Evolutionary conservation across 805 yeast species (phyloP).

Genomic region (Ogataea thermomethanolica): DNA sequence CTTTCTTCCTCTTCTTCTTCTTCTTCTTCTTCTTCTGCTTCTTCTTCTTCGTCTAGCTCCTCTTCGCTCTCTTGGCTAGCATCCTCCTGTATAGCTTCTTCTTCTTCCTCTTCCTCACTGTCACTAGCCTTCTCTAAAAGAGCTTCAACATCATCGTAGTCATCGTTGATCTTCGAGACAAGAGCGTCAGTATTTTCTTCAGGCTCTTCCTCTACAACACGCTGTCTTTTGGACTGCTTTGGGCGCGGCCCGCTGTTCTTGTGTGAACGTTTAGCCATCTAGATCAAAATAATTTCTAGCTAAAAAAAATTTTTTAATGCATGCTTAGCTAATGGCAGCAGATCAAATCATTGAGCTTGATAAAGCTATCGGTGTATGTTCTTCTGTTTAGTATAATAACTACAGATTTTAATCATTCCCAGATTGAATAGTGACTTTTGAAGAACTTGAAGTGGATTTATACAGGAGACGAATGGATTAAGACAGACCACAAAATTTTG

Average conservation of each 20-base stretch:
- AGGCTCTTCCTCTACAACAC: slow-evolving; percentile 9
- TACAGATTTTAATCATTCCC: not conserved
- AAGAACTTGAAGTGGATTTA: not conserved
- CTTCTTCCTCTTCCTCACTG: slow-evolving; percentile 16
- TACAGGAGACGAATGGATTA: too few relatives aligned
- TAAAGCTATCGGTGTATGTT: too few relatives aligned
- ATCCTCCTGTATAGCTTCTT: slow-evolving; percentile 31
- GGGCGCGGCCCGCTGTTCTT: slow-evolving; percentile 2
- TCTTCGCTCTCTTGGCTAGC: slow-evolving; percentile 19
- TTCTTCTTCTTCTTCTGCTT: slow-evolving; percentile 14
- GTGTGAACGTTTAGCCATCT: slow-evolving; percentile 11
- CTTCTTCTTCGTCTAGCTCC: slow-evolving; percentile 24
- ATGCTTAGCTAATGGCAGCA: slow-evolving; percentile 7
- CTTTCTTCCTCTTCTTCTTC: slow-evolving; percentile 26
- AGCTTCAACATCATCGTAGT: slow-evolving; percentile 55
- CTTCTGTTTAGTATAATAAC: too few relatives aligned
- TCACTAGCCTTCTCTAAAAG: slow-evolving; percentile 31
- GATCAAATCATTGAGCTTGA: not conserved
- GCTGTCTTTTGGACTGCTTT: slow-evolving; percentile 15
- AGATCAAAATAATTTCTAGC: slow-evolving; percentile 10
- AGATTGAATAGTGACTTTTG: too few relatives aligned
- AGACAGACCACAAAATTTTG: too few relatives aligned
- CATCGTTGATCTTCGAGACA: slow-evolving; percentile 54
- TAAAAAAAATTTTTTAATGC: slow-evolving; percentile 8
- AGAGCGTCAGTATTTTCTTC: slow-evolving; percentile 38